Evolutionary conservation across 2,329 filamentous ascomycete genomes (phyloP).

Genomic region (Ophiostoma perfectum): DNA sequence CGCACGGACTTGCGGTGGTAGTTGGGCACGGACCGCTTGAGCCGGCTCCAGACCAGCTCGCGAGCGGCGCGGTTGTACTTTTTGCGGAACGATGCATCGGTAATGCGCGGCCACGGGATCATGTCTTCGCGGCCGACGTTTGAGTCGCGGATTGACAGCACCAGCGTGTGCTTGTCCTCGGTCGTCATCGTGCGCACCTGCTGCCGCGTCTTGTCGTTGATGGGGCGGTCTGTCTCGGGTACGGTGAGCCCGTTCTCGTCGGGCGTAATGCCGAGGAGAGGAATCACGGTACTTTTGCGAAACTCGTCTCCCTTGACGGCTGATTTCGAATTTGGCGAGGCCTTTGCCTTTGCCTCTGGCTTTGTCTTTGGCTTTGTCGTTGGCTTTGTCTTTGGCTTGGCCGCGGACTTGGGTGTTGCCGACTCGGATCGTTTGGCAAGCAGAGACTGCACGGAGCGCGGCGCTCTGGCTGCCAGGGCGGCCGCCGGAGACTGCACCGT

Average conservation of each 20-base stretch:
- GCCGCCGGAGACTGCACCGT: not conserved
- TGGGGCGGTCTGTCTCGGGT: constrained; percentile 38
- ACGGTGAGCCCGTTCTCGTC: constrained; percentile 26
- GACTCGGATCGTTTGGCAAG: not conserved
- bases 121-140: constrained; percentile 40
- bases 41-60: constrained; percentile 27
- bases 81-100: constrained; percentile 21
- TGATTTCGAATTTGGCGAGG: not conserved
- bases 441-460: not conserved
- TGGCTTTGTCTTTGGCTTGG: not conserved
- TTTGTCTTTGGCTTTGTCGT: not conserved
- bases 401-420: not conserved
- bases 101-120: constrained; percentile 46
- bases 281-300: not conserved
- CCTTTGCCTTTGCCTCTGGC: not conserved
- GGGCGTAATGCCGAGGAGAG: constrained; percentile 25
- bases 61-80: constrained; percentile 24
- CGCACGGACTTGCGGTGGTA: constrained; percentile 24
- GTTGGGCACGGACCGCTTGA: constrained; percentile 25
- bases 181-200: constrained; percentile 41
- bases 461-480: not conserved
- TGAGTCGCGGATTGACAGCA: constrained; percentile 41
- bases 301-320: not conserved
- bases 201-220: constrained; percentile 38
- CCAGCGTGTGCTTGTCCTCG: constrained; percentile 42